Conservation (phyloP, 352 stramenopile genomes). For the Aphanomyces euteiches region DNA sequence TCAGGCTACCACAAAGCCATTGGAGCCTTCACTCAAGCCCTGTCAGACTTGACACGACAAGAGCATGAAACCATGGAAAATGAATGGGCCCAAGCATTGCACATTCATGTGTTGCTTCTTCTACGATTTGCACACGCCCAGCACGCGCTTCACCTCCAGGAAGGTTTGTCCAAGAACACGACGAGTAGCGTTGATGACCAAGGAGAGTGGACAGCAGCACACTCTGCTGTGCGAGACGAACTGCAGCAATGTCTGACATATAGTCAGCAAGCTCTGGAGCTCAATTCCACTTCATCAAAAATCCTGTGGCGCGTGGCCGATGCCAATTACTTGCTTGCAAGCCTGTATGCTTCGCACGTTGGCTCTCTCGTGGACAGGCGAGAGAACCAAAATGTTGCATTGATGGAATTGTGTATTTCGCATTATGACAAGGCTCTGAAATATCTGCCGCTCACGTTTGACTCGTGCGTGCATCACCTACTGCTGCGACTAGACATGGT, state of each 20-base stretch:
- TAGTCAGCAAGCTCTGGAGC: conserved; percentile 8
- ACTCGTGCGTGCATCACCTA: conserved; percentile 19
- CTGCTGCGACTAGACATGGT: conserved; percentile 21
- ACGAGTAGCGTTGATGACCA: background rate
- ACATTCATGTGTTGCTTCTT: conserved; percentile 21
- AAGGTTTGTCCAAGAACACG: conserved; percentile 2
- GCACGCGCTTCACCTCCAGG: conserved; percentile 26
- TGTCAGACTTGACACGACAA: background rate
- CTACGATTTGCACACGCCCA: conserved; percentile 22
- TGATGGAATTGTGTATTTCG: background rate
- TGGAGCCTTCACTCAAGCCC: conserved; percentile 9
- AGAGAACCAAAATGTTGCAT: background rate
- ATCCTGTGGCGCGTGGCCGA: conserved; percentile 23
- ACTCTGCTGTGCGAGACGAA: conserved; percentile 6
- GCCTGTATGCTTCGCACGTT: conserved; percentile 12
- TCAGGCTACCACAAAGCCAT: conserved; percentile 24
- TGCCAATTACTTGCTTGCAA: conserved; percentile 20
- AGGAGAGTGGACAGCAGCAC: conserved; percentile 12
- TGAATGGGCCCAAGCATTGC: conserved; percentile 3
- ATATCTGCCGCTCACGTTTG: background rate
- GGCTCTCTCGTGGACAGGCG: background rate
- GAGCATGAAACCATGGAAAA: background rate
- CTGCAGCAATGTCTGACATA: conserved; percentile 5
- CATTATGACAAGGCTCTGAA: conserved; percentile 12
- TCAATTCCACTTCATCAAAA: background rate